phyloP scores from a whole-genome alignment of 805 yeast species.

The Pichia phayaonensis region DNA sequence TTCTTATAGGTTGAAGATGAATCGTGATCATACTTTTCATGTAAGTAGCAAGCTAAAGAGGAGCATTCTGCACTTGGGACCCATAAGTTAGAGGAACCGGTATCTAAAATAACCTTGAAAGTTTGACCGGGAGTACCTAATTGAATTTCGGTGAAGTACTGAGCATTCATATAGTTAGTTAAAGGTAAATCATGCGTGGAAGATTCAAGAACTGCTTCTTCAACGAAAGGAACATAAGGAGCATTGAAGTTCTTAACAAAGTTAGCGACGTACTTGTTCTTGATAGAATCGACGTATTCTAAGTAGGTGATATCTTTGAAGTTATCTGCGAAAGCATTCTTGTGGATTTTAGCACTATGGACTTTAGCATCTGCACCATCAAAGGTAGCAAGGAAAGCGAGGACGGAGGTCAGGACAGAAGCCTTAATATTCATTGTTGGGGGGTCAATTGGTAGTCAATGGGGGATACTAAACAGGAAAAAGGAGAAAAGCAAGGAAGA shows the following conservation, averaged over 20 bases:
- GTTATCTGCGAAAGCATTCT: conserved; percentile 40
- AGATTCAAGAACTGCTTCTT: conserved; percentile 16
- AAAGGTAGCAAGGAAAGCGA: conserved; percentile 6
- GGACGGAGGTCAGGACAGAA: conserved; percentile 34
- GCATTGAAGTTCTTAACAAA: conserved; percentile 14
- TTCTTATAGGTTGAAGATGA: conserved; percentile 76
- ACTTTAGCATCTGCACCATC: conserved; percentile 34
- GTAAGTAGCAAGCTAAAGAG: conserved; percentile 92
- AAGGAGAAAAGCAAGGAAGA: neutral
- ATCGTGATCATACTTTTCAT: conserved; percentile 80
- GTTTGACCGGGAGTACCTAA: conserved; percentile 91
- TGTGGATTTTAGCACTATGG: conserved; percentile 40
- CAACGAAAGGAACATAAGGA: conserved; percentile 39
- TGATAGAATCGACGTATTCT: conserved; percentile 43
- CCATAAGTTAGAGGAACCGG: conserved; percentile 97
- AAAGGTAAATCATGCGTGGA: conserved; percentile 71
- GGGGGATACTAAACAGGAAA: neutral
- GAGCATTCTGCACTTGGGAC: conserved; percentile 85
- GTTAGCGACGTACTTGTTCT: conserved; percentile 37
- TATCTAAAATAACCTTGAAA: conserved; percentile 91
- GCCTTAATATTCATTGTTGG: conserved; percentile 4
- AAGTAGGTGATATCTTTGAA: conserved; percentile 36
- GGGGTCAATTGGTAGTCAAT: neutral
- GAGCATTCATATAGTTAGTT: conserved; percentile 92
- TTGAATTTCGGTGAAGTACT: conserved; percentile 85